phyloP scores from a whole-genome alignment of 2,329 filamentous ascomycete species.

The Cryphonectria parasitica region DNA sequence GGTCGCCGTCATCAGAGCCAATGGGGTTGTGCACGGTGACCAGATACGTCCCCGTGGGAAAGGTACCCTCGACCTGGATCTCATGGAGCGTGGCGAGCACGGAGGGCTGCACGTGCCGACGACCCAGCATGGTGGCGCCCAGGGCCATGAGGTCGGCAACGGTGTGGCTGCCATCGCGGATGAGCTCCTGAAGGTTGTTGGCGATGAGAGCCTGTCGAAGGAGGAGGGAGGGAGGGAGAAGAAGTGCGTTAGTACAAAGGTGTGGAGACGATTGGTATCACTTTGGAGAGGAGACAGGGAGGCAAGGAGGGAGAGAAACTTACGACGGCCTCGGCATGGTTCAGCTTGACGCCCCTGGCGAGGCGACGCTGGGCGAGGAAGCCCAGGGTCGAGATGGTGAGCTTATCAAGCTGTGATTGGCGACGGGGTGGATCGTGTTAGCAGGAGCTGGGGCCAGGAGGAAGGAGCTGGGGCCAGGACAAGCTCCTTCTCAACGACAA shows the following conservation, averaged over 20 bases:
- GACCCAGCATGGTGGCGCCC: slow-evolving; percentile 89
- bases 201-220: slow-evolving; percentile 70
- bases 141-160: slow-evolving; percentile 93
- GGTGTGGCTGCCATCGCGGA: slow-evolving; percentile 91
- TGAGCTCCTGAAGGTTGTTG: slow-evolving; percentile 90
- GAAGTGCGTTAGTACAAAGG: neutral
- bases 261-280: neutral
- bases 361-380: slow-evolving; percentile 85
- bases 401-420: slow-evolving; percentile 83
- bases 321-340: slow-evolving; percentile 87
- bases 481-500: neutral
- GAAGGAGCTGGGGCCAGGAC: neutral
- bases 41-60: slow-evolving; percentile 86
- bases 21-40: slow-evolving; percentile 94
- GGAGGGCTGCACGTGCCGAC: slow-evolving; percentile 85
- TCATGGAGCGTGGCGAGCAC: slow-evolving; percentile 79
- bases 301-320: slow-evolving; percentile 30
- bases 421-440: slow-evolving; percentile 15
- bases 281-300: too few species aligned
- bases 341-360: slow-evolving; percentile 84
- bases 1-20: slow-evolving; percentile 80
- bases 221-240: neutral
- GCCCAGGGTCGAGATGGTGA: slow-evolving; percentile 87
- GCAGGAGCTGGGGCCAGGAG: slow-evolving; percentile 4
- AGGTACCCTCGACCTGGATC: slow-evolving; percentile 93